Percentiles rank a stretch among this genome's conserved stretches.
phyloP scores from a whole-genome alignment of 2,329 filamentous ascomycete genomes.

The Alternaria brassicae region DNA sequence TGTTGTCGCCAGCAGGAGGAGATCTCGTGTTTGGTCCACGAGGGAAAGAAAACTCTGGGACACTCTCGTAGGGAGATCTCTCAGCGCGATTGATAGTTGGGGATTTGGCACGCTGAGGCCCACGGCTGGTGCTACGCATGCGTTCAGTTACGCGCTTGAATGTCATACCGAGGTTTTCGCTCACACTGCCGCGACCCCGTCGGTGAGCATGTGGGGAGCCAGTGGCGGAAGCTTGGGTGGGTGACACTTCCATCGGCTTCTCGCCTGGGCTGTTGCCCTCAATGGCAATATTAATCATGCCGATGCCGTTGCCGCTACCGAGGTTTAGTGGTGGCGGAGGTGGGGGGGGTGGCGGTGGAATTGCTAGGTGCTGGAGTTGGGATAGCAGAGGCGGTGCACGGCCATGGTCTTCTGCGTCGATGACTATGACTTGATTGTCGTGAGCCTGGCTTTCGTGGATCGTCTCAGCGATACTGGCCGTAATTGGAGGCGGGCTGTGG shows the following conservation, averaged over 20 bases:
- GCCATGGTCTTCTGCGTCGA: conserved; percentile 52
- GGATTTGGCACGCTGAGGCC: conserved; percentile 54
- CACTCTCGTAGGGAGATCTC: conserved; percentile 55
- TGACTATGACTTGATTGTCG: conserved; percentile 53
- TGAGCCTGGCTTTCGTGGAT: conserved; percentile 56
- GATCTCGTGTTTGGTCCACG: conserved; percentile 36
- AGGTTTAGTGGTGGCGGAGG: conserved; percentile 32
- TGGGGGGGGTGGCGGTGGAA: conserved; percentile 57
- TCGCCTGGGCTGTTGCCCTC: conserved; percentile 49
- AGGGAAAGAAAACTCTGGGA: conserved; percentile 45
- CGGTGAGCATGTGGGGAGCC: conserved; percentile 56
- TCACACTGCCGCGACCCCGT: conserved; percentile 63
- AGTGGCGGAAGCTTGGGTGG: conserved; percentile 35
- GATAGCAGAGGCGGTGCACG: conserved; percentile 61
- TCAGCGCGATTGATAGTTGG: conserved; percentile 48
- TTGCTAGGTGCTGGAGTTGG: conserved; percentile 67
- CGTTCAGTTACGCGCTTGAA: conserved; percentile 61
- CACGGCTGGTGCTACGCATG: conserved; percentile 65
- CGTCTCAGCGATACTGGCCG: conserved; percentile 63
- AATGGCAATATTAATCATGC: conserved; percentile 57
- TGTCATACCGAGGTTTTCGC: conserved; percentile 63
- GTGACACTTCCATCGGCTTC: conserved; percentile 33
- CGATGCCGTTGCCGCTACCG: conserved; percentile 38
- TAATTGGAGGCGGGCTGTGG: conserved; percentile 51
- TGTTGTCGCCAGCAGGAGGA: conserved; percentile 32